Evolutionary conservation across 306 rosid genomes (phyloP).

Genomic region (Parietaria judaica): DNA sequence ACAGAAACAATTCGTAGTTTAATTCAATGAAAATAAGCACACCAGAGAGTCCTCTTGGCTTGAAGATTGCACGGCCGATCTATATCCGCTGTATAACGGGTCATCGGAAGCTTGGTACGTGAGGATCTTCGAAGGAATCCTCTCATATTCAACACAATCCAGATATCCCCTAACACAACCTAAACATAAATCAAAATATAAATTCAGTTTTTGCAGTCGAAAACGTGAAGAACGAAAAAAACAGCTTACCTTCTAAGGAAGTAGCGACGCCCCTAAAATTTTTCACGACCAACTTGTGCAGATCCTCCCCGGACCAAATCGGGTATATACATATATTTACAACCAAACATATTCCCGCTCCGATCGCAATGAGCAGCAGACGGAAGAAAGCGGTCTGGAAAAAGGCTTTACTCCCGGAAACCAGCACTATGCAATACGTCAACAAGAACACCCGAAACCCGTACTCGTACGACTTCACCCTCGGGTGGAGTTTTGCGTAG

Average conservation of each 20-base stretch:
- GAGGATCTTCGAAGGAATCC: constrained; percentile 67
- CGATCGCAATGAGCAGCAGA: constrained; percentile 54
- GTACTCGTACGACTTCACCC: constrained; percentile 66
- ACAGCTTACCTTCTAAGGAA: constrained; percentile 52
- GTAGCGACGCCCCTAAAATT: constrained; percentile 53
- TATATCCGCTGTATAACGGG: constrained; percentile 59
- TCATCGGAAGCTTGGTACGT: constrained; percentile 70
- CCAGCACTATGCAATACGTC: constrained; percentile 63
- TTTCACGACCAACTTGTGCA: constrained; percentile 70
- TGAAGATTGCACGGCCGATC: constrained; percentile 65
- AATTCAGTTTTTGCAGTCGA: not conserved
- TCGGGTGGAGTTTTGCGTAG: constrained; percentile 47
- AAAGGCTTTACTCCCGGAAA: constrained; percentile 46
- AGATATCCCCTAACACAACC: constrained; percentile 60
- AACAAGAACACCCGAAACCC: constrained; percentile 71
- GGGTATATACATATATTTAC: constrained; percentile 56
- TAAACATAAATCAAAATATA: constrained; percentile 16
- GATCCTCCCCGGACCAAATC: constrained; percentile 83
- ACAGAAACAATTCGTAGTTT: not conserved
- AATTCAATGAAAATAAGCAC: constrained; percentile 4
- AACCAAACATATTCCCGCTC: constrained; percentile 48
- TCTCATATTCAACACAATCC: constrained; percentile 58
- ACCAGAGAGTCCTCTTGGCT: constrained; percentile 73
- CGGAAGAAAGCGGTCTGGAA: constrained; percentile 53
- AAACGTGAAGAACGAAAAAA: not conserved